phyloP scores from a whole-genome alignment of 179 eudicot species.

The Corrigiola litoralis region DNA sequence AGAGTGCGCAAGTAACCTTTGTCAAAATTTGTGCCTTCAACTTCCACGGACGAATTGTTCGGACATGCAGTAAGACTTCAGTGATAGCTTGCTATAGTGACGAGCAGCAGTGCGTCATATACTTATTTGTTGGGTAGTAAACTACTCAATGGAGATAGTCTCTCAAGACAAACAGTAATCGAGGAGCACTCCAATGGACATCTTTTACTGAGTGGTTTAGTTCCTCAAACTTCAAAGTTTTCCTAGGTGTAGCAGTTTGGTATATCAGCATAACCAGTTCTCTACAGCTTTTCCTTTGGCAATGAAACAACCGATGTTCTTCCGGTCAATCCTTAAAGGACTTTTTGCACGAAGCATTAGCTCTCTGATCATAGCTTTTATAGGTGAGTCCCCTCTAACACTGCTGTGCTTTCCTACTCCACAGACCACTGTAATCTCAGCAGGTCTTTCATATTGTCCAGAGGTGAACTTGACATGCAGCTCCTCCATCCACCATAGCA shows the following conservation, averaged over 20 bases:
- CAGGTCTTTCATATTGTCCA: slow-evolving; percentile 36
- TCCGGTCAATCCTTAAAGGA: slow-evolving; percentile 68
- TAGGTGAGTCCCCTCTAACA: slow-evolving; percentile 54
- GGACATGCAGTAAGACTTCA: too few relatives aligned
- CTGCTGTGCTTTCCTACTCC: slow-evolving; percentile 73
- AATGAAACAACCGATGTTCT: slow-evolving; percentile 71
- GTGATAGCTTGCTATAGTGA: too few relatives aligned
- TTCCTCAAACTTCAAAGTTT: not conserved
- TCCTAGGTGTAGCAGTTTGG: not conserved
- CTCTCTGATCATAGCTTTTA: slow-evolving; percentile 57
- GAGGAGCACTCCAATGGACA: too few relatives aligned
- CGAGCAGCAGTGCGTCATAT: too few relatives aligned
- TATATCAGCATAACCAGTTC: slow-evolving; percentile 48
- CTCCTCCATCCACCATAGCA: slow-evolving; percentile 65
- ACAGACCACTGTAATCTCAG: slow-evolving; percentile 55
- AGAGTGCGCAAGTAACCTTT: too few relatives aligned
- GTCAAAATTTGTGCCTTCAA: too few relatives aligned
- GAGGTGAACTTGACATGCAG: slow-evolving; percentile 36
- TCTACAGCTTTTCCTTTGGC: slow-evolving; percentile 61
- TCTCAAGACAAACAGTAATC: too few relatives aligned
- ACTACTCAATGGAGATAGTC: too few relatives aligned
- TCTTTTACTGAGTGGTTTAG: not conserved
- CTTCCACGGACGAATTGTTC: too few relatives aligned
- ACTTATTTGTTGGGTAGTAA: too few relatives aligned
- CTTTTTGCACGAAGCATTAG: slow-evolving; percentile 46